Evolutionary conservation across 202 grass and related monocot genomes (phyloP).

Genomic region (Miscanthus sacchariflorus): DNA sequence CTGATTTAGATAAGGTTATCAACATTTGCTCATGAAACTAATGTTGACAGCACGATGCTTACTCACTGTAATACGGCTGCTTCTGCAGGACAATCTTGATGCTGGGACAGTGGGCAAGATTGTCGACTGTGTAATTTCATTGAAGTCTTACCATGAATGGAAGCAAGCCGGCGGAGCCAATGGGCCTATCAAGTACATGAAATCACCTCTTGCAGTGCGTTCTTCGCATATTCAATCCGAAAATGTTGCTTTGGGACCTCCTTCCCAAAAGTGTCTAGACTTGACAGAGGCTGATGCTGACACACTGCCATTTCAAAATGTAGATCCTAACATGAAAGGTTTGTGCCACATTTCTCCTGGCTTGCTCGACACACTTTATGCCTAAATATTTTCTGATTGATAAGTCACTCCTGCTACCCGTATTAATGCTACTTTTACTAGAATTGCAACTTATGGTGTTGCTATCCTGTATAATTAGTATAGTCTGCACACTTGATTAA

Average conservation of each 20-base stretch:
- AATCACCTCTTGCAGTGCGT: conserved; percentile 68
- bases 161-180: conserved; percentile 50
- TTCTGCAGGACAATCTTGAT: conserved; percentile 77
- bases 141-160: conserved; percentile 79
- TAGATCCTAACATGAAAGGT: conserved; percentile 59
- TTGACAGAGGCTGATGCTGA: conserved; percentile 26
- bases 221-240: conserved; percentile 43
- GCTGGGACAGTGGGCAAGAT: conserved; percentile 68
- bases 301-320: conserved; percentile 30
- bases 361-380: neutral
- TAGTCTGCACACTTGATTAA: neutral
- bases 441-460: conserved; percentile 1
- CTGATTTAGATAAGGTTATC: conserved; percentile 82
- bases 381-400: neutral
- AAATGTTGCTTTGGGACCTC: conserved; percentile 40
- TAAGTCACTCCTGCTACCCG: neutral
- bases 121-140: conserved; percentile 77
- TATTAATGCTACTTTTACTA: conserved; percentile 5
- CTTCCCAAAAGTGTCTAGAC: conserved; percentile 54
- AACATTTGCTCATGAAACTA: conserved; percentile 18
- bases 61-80: conserved; percentile 37
- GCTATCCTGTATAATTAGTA: neutral
- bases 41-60: conserved; percentile 8
- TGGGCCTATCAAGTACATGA: conserved; percentile 61
- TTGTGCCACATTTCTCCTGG: neutral